phyloP scores from a whole-genome alignment of 75 land plant species.

The Gnetum montanum region DNA sequence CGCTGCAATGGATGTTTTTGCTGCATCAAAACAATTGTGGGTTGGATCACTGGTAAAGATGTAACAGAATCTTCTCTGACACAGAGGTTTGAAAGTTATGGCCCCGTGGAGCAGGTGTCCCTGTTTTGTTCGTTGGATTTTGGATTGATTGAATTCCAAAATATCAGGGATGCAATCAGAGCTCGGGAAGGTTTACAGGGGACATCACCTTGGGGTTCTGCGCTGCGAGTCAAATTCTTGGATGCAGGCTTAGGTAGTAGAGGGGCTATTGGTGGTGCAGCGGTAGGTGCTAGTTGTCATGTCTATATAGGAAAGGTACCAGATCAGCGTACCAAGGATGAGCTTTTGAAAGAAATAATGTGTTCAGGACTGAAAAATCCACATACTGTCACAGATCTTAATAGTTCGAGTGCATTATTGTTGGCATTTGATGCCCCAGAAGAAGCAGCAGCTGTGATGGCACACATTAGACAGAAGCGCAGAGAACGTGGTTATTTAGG shows the following conservation, averaged over 20 bases:
- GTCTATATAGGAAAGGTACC: constrained; percentile 74
- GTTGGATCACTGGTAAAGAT: constrained; percentile 53
- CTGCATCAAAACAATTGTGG: constrained; percentile 83
- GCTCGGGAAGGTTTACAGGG: constrained; percentile 72
- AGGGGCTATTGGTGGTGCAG: constrained; percentile 42
- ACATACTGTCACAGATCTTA: constrained; percentile 47
- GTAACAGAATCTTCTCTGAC: constrained; percentile 51
- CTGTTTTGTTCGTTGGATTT: constrained; percentile 46
- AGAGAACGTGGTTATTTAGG: constrained; percentile 25
- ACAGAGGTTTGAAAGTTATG: constrained; percentile 73
- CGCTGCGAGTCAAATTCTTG: constrained; percentile 53
- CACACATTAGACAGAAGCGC: constrained; percentile 55
- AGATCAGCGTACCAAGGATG: constrained; percentile 66
- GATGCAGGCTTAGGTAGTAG: constrained; percentile 50
- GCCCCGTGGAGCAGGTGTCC: constrained; percentile 41
- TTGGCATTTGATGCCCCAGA: constrained; percentile 80
- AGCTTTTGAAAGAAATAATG: constrained; percentile 52
- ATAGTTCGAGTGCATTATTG: constrained; percentile 58
- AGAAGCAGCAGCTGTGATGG: constrained; percentile 66
- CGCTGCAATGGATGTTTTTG: constrained; percentile 61
- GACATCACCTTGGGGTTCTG: constrained; percentile 47
- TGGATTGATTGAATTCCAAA: constrained; percentile 65
- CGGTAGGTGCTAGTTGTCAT: constrained; percentile 63
- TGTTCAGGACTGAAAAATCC: constrained; percentile 43
- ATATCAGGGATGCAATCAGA: constrained; percentile 74